Evolutionary conservation across 192 early-diverging fungal species (phyloP), one percentile per base, ranked within the genome.

Genomic region (Physocladia obscura): DNA sequence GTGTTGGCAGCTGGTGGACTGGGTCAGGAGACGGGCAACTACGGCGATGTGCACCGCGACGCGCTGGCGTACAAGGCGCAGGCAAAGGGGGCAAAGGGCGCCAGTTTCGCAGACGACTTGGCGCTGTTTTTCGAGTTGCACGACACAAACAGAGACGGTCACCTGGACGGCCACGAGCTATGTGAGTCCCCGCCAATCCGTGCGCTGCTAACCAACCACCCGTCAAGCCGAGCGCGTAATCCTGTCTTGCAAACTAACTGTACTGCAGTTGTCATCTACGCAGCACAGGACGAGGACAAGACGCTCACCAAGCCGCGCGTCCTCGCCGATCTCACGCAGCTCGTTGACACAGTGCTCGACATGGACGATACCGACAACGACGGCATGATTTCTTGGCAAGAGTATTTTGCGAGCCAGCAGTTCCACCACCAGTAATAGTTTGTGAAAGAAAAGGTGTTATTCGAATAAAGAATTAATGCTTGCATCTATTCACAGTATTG

Each of bases 101-200:
- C n/a, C n/a, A n/a, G n/a, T n/a, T 8, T 6, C 49, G 52, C 40
- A 15, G 59, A 72, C 17, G 70, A 72, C 37, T 26, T 71, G 44
- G 49, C 51, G 22, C 49, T 65, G 6, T 65, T 65, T 32, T 65
- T 65, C 37, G n/a, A 65, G 62, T 44, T 90, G 52, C 89, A 91
- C 67, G 92, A 93, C 71, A 71, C 67, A 29, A 89, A 93, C 71
- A 79, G 85, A 58, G 89, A 91, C 69, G 82, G 83, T 5, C 75
- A 84, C 49, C 74, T 93, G 51, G 92, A 93, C 74, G 92, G 92
- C 1, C 87, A 91, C 61, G 92, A 93, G 68, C 79, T 93, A 30
- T 77, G 89, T 71, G 47, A 71, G 58, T 71, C 31, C n/a, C n/a
- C n/a, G n/a, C n/a, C n/a, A n/a, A n/a, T 44, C 11, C 40, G n/a